Percentiles rank a stretch among this genome's conserved stretches.
Conservation (phyloP, 768 basidiomycete species). For the Mycena venus region DNA sequence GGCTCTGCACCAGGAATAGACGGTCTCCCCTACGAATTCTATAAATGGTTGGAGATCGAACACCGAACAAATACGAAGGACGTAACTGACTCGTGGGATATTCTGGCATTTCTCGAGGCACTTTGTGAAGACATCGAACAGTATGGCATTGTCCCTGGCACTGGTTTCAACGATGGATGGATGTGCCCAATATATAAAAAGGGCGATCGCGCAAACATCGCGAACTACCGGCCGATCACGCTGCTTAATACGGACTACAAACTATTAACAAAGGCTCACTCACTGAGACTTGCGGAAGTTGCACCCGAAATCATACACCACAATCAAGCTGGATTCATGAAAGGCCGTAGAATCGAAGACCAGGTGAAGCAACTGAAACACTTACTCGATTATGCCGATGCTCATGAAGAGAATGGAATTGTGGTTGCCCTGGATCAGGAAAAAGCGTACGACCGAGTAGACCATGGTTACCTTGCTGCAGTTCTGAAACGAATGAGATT, state of each 20-base stretch:
- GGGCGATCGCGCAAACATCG: not conserved
- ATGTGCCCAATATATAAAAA: slow-evolving; percentile 27
- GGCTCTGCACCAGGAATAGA: slow-evolving; percentile 27
- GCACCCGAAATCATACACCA: slow-evolving; percentile 34
- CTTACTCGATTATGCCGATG: slow-evolving; percentile 27
- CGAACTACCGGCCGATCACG: slow-evolving; percentile 18
- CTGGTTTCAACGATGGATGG: slow-evolving; percentile 20
- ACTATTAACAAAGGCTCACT: slow-evolving; percentile 1
- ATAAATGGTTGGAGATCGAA: slow-evolving; percentile 4
- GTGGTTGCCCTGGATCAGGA: too few relatives aligned
- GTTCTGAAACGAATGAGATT: too few relatives aligned
- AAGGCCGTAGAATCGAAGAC: too few relatives aligned
- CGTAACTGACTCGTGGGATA: slow-evolving; percentile 29
- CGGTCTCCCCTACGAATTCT: slow-evolving; percentile 36
- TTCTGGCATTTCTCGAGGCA: not conserved
- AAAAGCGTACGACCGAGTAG: too few relatives aligned
- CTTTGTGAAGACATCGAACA: slow-evolving; percentile 3
- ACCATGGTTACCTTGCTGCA: not conserved
- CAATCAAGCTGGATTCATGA: slow-evolving; percentile 40
- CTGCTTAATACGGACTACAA: slow-evolving; percentile 18
- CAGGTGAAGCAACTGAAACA: not conserved
- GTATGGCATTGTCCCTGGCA: slow-evolving; percentile 3
- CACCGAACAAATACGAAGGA: not conserved
- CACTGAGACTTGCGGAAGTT: slow-evolving; percentile 25
- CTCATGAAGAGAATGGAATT: slow-evolving; percentile 27